phyloP scores from a whole-genome alignment of 2,329 filamentous ascomycete genomes.

The Aspergillus pseudoglaucus region DNA sequence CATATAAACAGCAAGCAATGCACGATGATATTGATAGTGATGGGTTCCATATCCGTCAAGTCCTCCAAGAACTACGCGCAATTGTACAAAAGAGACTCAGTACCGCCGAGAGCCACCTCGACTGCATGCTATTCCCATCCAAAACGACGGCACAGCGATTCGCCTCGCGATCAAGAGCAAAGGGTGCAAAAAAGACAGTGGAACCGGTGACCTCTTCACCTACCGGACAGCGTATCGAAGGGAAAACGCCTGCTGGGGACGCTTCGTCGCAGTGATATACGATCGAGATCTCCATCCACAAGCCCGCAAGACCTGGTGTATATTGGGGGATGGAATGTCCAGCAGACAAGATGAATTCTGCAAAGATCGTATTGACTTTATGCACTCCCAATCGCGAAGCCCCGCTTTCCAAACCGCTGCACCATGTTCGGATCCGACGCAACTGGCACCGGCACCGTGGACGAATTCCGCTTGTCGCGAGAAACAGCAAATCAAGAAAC shows the following conservation, averaged over 20 bases:
- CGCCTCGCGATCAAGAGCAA: background rate
- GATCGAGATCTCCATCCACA: background rate
- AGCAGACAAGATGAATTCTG: background rate
- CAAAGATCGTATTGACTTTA: background rate
- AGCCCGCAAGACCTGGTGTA: background rate
- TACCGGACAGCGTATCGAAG: background rate
- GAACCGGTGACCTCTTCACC: background rate
- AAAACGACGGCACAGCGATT: background rate
- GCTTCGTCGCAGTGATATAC: background rate
- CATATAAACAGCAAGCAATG: background rate
- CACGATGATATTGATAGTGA: background rate
- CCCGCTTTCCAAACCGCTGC: background rate
- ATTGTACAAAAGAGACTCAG: background rate
- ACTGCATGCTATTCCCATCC: background rate
- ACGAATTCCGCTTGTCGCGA: background rate
- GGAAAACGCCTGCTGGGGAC: background rate
- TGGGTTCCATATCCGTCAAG: slow-evolving; percentile 4
- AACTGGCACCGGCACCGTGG: background rate
- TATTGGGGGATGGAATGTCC: background rate
- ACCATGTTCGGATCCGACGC: background rate
- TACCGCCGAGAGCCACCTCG: background rate
- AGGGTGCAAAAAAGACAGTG: background rate
- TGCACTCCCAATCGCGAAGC: background rate
- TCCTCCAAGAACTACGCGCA: background rate
- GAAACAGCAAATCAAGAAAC: slow-evolving; percentile 1